These are phyloP conservation scores for Cardamine chenopodiifolia DNA, from an alignment of 345 rosid species.

Conservation along the genomic window DNA sequence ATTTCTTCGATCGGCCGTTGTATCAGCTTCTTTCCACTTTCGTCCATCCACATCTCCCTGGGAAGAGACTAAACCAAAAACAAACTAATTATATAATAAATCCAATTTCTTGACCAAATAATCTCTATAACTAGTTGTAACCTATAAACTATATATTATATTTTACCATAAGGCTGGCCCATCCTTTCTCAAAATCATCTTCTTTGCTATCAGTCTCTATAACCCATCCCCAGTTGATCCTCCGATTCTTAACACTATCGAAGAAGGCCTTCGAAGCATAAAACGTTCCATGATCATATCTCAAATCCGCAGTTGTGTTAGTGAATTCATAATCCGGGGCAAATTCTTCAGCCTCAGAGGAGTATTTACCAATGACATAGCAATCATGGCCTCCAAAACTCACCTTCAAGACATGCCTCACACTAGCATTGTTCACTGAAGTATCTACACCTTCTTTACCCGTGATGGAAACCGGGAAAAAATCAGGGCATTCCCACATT, in stretches of 20 bases:
- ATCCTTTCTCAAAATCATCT: slow-evolving; percentile 62
- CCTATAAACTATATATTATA: not conserved
- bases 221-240: slow-evolving; percentile 68
- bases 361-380: slow-evolving; percentile 59
- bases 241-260: slow-evolving; percentile 55
- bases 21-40: slow-evolving; percentile 56
- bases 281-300: slow-evolving; percentile 66
- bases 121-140: not conserved
- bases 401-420: slow-evolving; percentile 63
- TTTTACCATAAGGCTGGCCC: slow-evolving; percentile 70
- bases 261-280: slow-evolving; percentile 73
- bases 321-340: slow-evolving; percentile 46
- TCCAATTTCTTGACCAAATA: not conserved
- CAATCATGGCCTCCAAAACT: slow-evolving; percentile 55
- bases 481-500: slow-evolving; percentile 80
- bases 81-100: not conserved
- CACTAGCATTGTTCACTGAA: slow-evolving; percentile 39
- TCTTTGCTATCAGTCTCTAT: slow-evolving; percentile 58
- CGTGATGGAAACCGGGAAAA: slow-evolving; percentile 52
- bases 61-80: slow-evolving; percentile 54
- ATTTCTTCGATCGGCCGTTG: slow-evolving; percentile 78
- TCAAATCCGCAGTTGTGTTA: slow-evolving; percentile 50
- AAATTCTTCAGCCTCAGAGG: slow-evolving; percentile 46
- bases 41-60: slow-evolving; percentile 57
- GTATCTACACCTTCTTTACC: slow-evolving; percentile 53